A percentile compares a stretch with the other conserved stretches of the same genome.
Evolutionary conservation across 108 stramenopile species (phyloP).

Genomic region (Fragilaria radians): DNA sequence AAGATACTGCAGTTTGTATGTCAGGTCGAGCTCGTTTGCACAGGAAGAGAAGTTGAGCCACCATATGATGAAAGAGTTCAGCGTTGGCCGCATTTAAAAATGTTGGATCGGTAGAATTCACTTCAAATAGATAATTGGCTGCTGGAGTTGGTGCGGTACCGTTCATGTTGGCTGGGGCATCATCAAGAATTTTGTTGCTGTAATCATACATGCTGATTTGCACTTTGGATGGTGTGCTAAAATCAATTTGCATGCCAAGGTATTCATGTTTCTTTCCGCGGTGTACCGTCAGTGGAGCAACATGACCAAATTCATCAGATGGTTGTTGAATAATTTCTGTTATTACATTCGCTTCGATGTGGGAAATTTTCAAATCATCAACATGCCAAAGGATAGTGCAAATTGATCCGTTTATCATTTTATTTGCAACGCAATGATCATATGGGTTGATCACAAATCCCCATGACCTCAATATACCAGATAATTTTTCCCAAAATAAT

Average conservation of each 20-base stretch:
- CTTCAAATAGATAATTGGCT: constrained; percentile 23
- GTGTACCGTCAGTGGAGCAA: constrained; percentile 4
- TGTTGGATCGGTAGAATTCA: constrained; percentile 8
- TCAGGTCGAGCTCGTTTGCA: too few relatives aligned
- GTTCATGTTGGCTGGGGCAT: constrained; percentile 8
- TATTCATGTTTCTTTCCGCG: constrained; percentile 19
- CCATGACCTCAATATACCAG: neutral
- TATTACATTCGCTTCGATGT: constrained; percentile 9
- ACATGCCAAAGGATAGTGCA: constrained; percentile 24
- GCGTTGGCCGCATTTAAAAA: neutral
- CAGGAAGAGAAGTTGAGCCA: constrained; percentile 18
- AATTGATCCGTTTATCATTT: constrained; percentile 7
- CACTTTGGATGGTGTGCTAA: neutral
- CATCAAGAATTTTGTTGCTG: constrained; percentile 9
- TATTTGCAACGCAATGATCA: constrained; percentile 35
- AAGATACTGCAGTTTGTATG: too few relatives aligned
- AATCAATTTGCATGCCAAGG: constrained; percentile 34
- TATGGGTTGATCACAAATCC: constrained; percentile 40
- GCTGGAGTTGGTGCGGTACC: constrained; percentile 20
- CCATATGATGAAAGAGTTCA: neutral
- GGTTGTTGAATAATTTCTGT: neutral
- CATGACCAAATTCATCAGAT: constrained; percentile 12
- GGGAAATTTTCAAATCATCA: constrained; percentile 30
- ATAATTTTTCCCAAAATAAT: constrained; percentile 12
- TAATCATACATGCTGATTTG: constrained; percentile 15